Evolutionary conservation across 2,329 filamentous ascomycete species (phyloP).

Genomic region (Waltergamsia citrina): DNA sequence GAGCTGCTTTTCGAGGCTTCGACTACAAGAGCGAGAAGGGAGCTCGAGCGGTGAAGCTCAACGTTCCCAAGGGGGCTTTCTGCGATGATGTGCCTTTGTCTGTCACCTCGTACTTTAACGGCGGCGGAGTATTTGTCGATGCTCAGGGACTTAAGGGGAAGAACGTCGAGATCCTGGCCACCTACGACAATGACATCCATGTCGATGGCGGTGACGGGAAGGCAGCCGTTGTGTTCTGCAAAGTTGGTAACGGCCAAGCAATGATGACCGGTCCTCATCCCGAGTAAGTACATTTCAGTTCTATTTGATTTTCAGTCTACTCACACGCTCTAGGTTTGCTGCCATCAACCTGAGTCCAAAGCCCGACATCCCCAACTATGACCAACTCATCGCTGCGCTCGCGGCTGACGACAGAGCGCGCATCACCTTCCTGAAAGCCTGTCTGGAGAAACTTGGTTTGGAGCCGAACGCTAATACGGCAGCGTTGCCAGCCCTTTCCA

Average conservation of each 20-base stretch:
- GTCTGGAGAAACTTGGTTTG: constrained; percentile 73
- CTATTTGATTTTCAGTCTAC: background rate
- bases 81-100: constrained; percentile 45
- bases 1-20: constrained; percentile 82
- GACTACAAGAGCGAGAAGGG: constrained; percentile 83
- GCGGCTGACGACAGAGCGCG: constrained; percentile 60
- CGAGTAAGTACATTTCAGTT: constrained; percentile 51
- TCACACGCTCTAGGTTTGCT: constrained; percentile 57
- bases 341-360: constrained; percentile 65
- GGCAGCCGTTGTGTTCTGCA: constrained; percentile 77
- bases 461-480: constrained; percentile 48
- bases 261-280: constrained; percentile 85
- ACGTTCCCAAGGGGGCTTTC: constrained; percentile 53
- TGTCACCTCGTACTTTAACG: constrained; percentile 83
- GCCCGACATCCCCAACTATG: constrained; percentile 58
- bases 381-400: constrained; percentile 58
- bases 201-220: constrained; percentile 65
- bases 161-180: constrained; percentile 74
- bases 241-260: constrained; percentile 69
- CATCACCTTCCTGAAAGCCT: constrained; percentile 67
- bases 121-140: constrained; percentile 87
- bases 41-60: constrained; percentile 61
- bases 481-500: constrained; percentile 69
- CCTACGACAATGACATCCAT: constrained; percentile 63
- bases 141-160: constrained; percentile 49